Evolutionary conservation across 495 filamentous ascomycete genomes (phyloP).

Genomic region (Margaritispora aquatica): DNA sequence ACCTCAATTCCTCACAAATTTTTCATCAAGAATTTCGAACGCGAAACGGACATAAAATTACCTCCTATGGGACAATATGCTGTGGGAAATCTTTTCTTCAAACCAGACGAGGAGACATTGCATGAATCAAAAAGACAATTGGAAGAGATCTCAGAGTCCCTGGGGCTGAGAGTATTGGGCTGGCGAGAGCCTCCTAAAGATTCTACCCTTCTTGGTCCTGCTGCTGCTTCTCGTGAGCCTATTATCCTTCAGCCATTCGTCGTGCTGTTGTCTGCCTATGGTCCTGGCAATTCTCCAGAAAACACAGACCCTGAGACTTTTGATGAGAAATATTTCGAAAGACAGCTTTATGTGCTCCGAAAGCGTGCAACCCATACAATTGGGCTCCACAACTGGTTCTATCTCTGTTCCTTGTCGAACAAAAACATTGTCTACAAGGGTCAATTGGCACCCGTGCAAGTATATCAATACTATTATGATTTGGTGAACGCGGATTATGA

Average conservation of each 20-base stretch:
- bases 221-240: conserved; percentile 89
- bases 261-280: conserved; percentile 81
- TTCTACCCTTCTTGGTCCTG: conserved; percentile 87
- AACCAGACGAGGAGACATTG: conserved; percentile 82
- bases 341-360: conserved; percentile 88
- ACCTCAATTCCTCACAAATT: conserved; percentile 98
- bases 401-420: conserved; percentile 94
- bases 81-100: conserved; percentile 97
- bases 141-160: conserved; percentile 81
- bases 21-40: conserved; percentile 96
- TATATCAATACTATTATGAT: conserved; percentile 99
- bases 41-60: conserved; percentile 77
- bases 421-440: conserved; percentile 99
- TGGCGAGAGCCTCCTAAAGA: conserved; percentile 96
- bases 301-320: conserved; percentile 71
- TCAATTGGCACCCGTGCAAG: conserved; percentile 90
- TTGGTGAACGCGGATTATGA: conserved; percentile 96
- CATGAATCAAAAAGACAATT: conserved; percentile 83
- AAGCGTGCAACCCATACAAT: conserved; percentile 94
- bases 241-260: conserved; percentile 95
- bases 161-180: conserved; percentile 87
- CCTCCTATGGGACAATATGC: conserved; percentile 92
- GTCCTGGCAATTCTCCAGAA: conserved; percentile 76
- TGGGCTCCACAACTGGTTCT: conserved; percentile 98
- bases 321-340: conserved; percentile 82